Conservation (phyloP, 805 yeast species). For the Saturnispora hagleri region DNA sequence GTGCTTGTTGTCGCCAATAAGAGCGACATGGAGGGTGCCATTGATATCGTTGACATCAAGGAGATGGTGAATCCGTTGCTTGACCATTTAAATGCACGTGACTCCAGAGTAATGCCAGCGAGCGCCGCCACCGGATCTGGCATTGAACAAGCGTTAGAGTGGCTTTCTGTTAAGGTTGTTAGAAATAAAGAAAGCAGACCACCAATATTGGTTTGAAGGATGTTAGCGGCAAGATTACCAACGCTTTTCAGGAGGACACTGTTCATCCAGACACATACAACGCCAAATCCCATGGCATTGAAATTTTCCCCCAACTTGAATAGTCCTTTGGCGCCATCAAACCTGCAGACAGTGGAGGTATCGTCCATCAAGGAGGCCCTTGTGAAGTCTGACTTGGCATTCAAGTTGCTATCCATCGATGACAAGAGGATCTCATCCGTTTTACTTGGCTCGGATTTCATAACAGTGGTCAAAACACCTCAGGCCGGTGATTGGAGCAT, state of each 20-base stretch:
- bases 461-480: constrained; percentile 60
- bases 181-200: constrained; percentile 23
- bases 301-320: constrained; percentile 68
- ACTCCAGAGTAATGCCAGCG: constrained; percentile 80
- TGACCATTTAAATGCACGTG: constrained; percentile 80
- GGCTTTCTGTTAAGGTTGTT: constrained; percentile 69
- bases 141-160: constrained; percentile 75
- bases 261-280: constrained; percentile 73
- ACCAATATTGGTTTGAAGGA: not conserved
- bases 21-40: constrained; percentile 57
- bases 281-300: constrained; percentile 81
- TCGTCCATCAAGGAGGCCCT: constrained; percentile 67
- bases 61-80: constrained; percentile 77
- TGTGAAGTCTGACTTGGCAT: constrained; percentile 61
- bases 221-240: not conserved
- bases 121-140: constrained; percentile 83
- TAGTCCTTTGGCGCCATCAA: constrained; percentile 51
- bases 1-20: constrained; percentile 92
- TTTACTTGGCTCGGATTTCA: constrained; percentile 76
- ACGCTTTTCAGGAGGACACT: constrained; percentile 20
- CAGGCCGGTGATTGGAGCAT: constrained; percentile 49
- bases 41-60: constrained; percentile 74
- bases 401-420: constrained; percentile 63
- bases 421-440: constrained; percentile 56
- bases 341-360: constrained; percentile 55